Evolutionary conservation across 129 eudicot species (phyloP), one percentile per base, ranked within the genome.

Genomic region (Flaveria trinervia): DNA sequence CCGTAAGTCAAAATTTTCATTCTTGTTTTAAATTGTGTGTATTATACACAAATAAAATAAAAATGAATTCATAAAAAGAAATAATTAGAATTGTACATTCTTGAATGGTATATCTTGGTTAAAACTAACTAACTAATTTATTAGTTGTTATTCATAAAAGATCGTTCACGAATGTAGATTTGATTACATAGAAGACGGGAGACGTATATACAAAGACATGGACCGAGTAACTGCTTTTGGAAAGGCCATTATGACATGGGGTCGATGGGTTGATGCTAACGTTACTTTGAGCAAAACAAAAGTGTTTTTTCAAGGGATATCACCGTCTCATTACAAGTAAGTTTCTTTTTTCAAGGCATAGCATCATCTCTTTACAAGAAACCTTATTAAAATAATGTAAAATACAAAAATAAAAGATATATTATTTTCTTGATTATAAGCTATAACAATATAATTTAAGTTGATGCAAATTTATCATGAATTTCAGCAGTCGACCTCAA

Each of bases 271-370:
- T 36, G 88, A 89, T 75, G 52, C 80, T 14, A 77, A 82, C 25
- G 25, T 82, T 18, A 64, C 68, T 65, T 89, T 73, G 10, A 81
- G 76, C 33, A 86, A 86, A 69, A 74, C 86, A 11, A 70, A 64
- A 83, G 87, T 84, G 8, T 86, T 89, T 74, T 89, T 86, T 77
- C 93, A 89, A 84, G 93, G 93, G 26, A 86, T 89, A 80, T 89
- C 94, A 1, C 94, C 94, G 1, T 89, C 94, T 8, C 94, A 89
- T 84, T 86, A 86, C 83, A 89, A 86, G 94, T 89, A 82, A 77
- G 85, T 77, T 43, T 65, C 8, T 1, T 13, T 50, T n/a, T 7
- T 54, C 20, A 17, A n/a, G 2, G 1, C 3, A 1, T 55, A 17
- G 1, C 9, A 0, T 7, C 25, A 17, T 54, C 61, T 26, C 61